Conservation (phyloP, 495 filamentous ascomycete genomes). For the Pyrenopolyporus hunteri region DNA sequence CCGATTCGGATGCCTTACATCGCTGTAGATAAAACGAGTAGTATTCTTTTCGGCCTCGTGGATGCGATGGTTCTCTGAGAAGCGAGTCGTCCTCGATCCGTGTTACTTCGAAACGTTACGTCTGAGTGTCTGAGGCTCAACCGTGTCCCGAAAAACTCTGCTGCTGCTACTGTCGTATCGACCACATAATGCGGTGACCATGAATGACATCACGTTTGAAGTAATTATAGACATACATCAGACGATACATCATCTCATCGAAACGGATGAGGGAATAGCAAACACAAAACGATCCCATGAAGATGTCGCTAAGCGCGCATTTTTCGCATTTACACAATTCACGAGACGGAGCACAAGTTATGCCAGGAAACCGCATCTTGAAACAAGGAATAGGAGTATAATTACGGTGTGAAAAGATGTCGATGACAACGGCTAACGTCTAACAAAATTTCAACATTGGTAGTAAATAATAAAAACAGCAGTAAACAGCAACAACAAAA, state of each 20-base stretch:
- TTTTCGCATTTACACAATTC: no score
- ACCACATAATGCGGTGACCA: background rate
- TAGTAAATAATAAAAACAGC: no score
- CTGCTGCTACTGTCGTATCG: background rate
- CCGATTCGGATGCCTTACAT: slow-evolving; percentile 12
- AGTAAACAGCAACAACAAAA: background rate
- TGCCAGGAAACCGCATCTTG: background rate
- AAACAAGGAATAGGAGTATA: slow-evolving; percentile 17
- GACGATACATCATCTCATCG: no score
- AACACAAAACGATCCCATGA: no score
- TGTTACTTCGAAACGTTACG: background rate
- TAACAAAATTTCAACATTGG: slow-evolving; percentile 18
- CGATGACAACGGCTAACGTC: slow-evolving; percentile 32
- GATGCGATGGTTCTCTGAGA: background rate
- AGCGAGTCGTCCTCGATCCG: background rate
- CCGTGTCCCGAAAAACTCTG: background rate
- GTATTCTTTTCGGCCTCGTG: background rate
- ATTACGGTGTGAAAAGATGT: slow-evolving; percentile 28
- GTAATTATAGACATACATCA: slow-evolving; percentile 2
- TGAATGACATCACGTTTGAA: slow-evolving; percentile 2
- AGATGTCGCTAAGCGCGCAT: no score
- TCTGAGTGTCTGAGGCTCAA: background rate
- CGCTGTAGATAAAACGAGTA: slow-evolving; percentile 18
- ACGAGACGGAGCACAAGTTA: background rate
- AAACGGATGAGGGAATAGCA: no score